Evolutionary conservation across 1,139 yeast genomes (phyloP).

Genomic region (Nakaseomyces delphensis): DNA sequence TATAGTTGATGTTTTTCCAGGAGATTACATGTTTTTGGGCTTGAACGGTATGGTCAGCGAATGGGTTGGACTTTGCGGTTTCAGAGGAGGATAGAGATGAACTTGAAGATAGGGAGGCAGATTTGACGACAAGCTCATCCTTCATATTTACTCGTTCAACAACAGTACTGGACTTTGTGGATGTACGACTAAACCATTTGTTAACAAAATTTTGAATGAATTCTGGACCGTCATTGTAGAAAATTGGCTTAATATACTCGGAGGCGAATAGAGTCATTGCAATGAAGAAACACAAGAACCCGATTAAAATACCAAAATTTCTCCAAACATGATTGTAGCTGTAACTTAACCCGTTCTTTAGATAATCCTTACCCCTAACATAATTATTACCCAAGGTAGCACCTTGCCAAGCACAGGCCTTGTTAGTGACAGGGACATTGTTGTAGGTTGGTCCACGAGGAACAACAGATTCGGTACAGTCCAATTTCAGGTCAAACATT

Average conservation of each 20-base stretch:
- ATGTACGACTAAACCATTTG: conserved; percentile 2
- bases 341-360: conserved; percentile 32
- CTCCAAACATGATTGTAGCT: conserved; percentile 37
- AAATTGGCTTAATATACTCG: conserved; percentile 31
- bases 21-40: conserved; percentile 35
- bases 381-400: conserved; percentile 24
- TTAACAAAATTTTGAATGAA: conserved; percentile 8
- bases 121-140: conserved; percentile 6
- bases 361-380: conserved; percentile 31
- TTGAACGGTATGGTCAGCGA: conserved; percentile 35
- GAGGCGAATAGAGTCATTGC: conserved; percentile 28
- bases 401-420: conserved; percentile 36
- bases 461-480: conserved; percentile 34
- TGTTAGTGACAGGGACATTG: conserved; percentile 30
- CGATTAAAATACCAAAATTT: conserved; percentile 38
- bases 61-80: conserved; percentile 31
- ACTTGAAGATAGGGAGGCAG: conserved; percentile 9
- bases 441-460: conserved; percentile 38
- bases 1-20: conserved; percentile 41
- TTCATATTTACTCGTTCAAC: neutral
- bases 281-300: conserved; percentile 32
- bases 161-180: neutral
- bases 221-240: conserved; percentile 20
- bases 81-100: conserved; percentile 12
- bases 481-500: conserved; percentile 33